Conservation (phyloP, 2,329 filamentous ascomycete genomes). For the Exophiala viscosa region DNA sequence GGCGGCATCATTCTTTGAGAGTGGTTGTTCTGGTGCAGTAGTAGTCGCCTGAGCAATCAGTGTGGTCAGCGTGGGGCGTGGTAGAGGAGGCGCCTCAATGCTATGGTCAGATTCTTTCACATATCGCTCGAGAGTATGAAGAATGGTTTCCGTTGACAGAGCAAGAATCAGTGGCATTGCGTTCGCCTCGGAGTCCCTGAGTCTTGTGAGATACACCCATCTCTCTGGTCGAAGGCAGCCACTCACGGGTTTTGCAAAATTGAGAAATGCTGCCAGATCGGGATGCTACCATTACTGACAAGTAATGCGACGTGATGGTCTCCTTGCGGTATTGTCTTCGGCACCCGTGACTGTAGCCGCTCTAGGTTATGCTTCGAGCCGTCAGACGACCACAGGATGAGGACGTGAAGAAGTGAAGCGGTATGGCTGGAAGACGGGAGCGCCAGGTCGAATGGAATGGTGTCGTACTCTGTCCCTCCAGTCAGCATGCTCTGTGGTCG, state of each 20-base stretch:
- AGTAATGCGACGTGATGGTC: constrained; percentile 6
- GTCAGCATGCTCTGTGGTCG: constrained; percentile 12
- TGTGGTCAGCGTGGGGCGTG: constrained; percentile 11
- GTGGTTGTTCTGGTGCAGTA: constrained; percentile 19
- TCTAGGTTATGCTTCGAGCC: neutral
- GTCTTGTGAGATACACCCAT: neutral
- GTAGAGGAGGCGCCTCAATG: neutral
- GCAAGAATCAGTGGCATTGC: constrained; percentile 1
- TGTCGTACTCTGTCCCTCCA: constrained; percentile 4
- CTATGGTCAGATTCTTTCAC: constrained; percentile 3
- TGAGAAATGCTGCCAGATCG: neutral
- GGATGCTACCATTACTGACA: neutral
- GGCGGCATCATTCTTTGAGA: constrained; percentile 32
- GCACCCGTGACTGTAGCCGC: neutral
- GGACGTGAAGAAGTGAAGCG: constrained; percentile 4
- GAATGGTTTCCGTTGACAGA: constrained; percentile 2
- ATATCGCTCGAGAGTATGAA: constrained; percentile 10
- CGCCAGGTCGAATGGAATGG: constrained; percentile 2
- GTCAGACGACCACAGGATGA: constrained; percentile 16
- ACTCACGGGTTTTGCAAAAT: constrained; percentile 1
- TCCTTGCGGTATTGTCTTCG: neutral
- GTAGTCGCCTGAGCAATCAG: constrained; percentile 19
- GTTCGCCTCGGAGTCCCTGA: constrained; percentile 4
- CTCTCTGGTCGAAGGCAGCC: neutral
- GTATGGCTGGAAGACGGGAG: constrained; percentile 7